Evolutionary conservation across 768 basidiomycete species (phyloP).

Genomic region (Pleurotus sapidus): DNA sequence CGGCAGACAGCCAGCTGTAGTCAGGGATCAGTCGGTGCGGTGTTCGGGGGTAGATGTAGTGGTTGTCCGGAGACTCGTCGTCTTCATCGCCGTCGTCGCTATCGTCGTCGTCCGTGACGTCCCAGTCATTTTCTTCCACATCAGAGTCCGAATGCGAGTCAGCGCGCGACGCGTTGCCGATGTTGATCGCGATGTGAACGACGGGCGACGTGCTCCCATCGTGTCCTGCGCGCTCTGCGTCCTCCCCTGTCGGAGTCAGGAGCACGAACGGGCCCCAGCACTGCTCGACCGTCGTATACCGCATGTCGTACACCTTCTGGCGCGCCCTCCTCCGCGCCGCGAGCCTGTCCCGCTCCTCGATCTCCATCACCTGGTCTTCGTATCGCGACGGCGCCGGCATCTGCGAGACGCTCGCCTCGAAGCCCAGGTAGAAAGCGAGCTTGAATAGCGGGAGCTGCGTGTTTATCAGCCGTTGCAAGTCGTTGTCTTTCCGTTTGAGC

Average conservation of each 20-base stretch:
- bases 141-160: not conserved
- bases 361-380: constrained; percentile 10
- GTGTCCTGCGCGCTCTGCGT: too few species aligned
- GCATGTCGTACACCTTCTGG: constrained; percentile 31
- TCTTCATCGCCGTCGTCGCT: constrained; percentile 13
- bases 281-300: constrained; percentile 27
- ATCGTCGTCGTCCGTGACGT: constrained; percentile 14
- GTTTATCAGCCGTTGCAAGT: not conserved
- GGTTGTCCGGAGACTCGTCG: not conserved
- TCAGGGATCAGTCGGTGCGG: constrained; percentile 38
- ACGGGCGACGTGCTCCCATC: not conserved
- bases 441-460: not conserved
- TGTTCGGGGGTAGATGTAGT: constrained; percentile 14
- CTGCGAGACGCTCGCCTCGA: not conserved
- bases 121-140: constrained; percentile 14
- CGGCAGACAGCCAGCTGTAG: constrained; percentile 50
- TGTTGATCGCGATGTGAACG: constrained; percentile 13
- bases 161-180: not conserved
- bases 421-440: constrained; percentile 1
- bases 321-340: constrained; percentile 28
- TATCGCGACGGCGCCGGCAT: not conserved
- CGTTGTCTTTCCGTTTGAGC: not conserved
- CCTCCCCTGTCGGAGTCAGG: not conserved
- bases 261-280: constrained; percentile 36
- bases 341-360: not conserved